These are phyloP conservation scores for Pichia sp. DNA, from an alignment of 1,139 yeast species.

Conservation along the genomic window DNA sequence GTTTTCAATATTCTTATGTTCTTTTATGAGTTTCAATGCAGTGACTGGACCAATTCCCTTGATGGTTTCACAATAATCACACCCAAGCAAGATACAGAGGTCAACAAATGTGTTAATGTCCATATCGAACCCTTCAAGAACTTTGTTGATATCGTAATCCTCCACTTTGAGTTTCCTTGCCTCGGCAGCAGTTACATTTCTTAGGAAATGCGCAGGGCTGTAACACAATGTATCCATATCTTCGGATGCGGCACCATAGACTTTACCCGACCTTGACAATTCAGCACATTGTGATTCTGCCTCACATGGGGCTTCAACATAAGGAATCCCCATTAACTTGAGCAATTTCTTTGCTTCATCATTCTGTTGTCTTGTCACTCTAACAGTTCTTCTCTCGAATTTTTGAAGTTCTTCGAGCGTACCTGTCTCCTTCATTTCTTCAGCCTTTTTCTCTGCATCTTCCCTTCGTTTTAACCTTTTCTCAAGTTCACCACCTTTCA, in stretches of 20 bases:
- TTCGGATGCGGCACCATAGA: constrained; percentile 95
- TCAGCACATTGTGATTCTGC: constrained; percentile 99
- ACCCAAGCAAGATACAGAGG: constrained; percentile 85
- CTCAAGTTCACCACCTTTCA: constrained; percentile 89
- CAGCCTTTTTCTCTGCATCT: constrained; percentile 72
- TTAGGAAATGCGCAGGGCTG: constrained; percentile 70
- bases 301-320: constrained; percentile 90
- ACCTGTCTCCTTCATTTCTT: constrained; percentile 71
- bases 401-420: constrained; percentile 69
- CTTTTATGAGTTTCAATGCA: constrained; percentile 80
- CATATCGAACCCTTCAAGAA: constrained; percentile 70
- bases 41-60: constrained; percentile 95
- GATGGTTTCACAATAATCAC: constrained; percentile 95
- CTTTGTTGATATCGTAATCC: constrained; percentile 65
- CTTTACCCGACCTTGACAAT: constrained; percentile 79
- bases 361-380: constrained; percentile 83
- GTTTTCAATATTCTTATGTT: constrained; percentile 73
- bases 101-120: constrained; percentile 74
- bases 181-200: constrained; percentile 92
- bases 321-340: constrained; percentile 91
- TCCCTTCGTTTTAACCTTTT: constrained; percentile 77
- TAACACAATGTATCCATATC: constrained; percentile 98
- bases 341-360: constrained; percentile 84
- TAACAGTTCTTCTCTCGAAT: constrained; percentile 80
- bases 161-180: constrained; percentile 89